phyloP scores from a whole-genome alignment of 164 flowering plant species.

The Dillenia turbinata region DNA sequence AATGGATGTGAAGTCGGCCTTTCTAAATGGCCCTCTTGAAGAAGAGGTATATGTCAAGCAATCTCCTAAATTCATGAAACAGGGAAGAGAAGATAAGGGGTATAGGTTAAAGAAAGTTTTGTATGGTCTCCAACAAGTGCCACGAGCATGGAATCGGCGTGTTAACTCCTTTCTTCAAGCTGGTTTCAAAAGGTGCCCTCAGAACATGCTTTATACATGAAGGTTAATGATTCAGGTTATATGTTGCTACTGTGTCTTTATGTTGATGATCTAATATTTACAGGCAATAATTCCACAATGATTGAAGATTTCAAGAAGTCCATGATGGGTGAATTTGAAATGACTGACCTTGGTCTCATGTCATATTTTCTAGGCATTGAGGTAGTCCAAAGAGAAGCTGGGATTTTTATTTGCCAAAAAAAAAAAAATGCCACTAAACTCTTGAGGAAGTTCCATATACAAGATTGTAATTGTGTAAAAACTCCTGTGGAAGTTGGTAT shows the following conservation, averaged over 20 bases:
- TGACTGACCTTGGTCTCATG: background rate
- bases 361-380: background rate
- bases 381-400: background rate
- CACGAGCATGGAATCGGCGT: background rate
- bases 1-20: no score
- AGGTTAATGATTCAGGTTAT: no score
- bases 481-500: background rate
- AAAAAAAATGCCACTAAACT: background rate
- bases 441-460: background rate
- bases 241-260: background rate
- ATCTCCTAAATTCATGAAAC: background rate
- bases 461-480: background rate
- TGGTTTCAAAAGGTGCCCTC: no score
- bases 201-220: no score
- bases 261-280: background rate
- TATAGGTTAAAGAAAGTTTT: slow-evolving; percentile 3
- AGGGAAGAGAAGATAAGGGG: background rate
- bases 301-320: background rate
- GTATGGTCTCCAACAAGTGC: slow-evolving; percentile 10
- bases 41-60: slow-evolving; percentile 1
- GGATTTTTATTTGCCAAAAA: background rate
- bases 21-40: background rate
- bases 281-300: background rate
- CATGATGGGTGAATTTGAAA: background rate
- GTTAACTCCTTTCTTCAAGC: no score